These are phyloP conservation scores for Gossypium arboreum DNA, from an alignment of 345 rosid genomes.

Conservation along the genomic window DNA sequence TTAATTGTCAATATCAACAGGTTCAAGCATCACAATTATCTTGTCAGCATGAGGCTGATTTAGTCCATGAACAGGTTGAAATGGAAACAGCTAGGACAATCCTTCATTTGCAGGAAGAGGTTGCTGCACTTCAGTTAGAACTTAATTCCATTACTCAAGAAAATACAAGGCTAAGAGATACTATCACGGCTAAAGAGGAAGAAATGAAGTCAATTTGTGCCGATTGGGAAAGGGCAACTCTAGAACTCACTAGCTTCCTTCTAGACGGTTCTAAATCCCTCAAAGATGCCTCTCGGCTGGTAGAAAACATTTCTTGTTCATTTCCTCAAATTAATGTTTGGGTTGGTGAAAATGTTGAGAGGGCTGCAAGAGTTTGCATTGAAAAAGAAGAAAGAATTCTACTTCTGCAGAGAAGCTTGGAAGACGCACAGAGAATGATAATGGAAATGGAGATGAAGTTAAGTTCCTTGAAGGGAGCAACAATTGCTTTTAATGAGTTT, in stretches of 20 bases:
- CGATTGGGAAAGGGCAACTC: conserved; percentile 85
- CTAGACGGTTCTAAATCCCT: conserved; percentile 84
- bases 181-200: conserved; percentile 54
- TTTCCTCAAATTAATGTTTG: conserved; percentile 62
- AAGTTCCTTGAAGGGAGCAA: conserved; percentile 63
- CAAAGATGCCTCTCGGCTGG: conserved; percentile 63
- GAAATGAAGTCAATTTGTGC: conserved; percentile 41
- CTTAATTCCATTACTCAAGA: conserved; percentile 47
- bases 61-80: conserved; percentile 78
- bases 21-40: conserved; percentile 52
- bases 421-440: conserved; percentile 70
- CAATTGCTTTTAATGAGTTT: conserved; percentile 52
- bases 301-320: conserved; percentile 57
- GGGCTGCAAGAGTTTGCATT: conserved; percentile 68
- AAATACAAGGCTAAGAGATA: conserved; percentile 46
- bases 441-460: conserved; percentile 73
- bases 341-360: conserved; percentile 66
- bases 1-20: conserved; percentile 51
- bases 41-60: conserved; percentile 53
- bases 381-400: conserved; percentile 76
- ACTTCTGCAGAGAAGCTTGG: conserved; percentile 73
- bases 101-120: conserved; percentile 78
- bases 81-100: conserved; percentile 72
- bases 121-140: conserved; percentile 56
- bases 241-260: conserved; percentile 78